phyloP scores from a whole-genome alignment of 2,329 filamentous ascomycete genomes.

The Gremmenia infestans region DNA sequence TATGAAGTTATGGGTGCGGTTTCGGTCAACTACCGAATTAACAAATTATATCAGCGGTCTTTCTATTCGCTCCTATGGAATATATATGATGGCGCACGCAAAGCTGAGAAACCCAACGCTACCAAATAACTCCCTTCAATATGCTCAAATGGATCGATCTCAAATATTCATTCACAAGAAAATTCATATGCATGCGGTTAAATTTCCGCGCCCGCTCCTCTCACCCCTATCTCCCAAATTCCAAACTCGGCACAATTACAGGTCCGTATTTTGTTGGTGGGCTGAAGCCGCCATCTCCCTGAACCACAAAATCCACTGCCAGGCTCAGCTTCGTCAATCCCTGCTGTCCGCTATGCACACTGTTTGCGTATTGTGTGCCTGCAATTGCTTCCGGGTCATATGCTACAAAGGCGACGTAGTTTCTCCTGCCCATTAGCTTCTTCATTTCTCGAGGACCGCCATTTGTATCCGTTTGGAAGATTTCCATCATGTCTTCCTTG shows the following conservation, averaged over 20 bases:
- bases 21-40: too few relatives aligned
- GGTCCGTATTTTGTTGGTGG: slow-evolving; percentile 93
- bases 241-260: slow-evolving; percentile 85
- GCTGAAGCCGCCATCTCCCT: slow-evolving; percentile 78
- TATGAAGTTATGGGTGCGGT: too few relatives aligned
- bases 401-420: slow-evolving; percentile 89
- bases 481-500: slow-evolving; percentile 99
- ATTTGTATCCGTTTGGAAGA: slow-evolving; percentile 90
- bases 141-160: slow-evolving; percentile 7
- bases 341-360: slow-evolving; percentile 34
- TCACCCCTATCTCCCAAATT: slow-evolving; percentile 56
- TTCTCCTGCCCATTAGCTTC: slow-evolving; percentile 87
- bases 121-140: slow-evolving; percentile 13
- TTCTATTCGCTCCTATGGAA: slow-evolving; percentile 1
- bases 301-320: slow-evolving; percentile 94
- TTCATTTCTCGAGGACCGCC: slow-evolving; percentile 79
- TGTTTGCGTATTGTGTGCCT: slow-evolving; percentile 26
- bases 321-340: slow-evolving; percentile 68
- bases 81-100: not conserved
- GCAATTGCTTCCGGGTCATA: slow-evolving; percentile 74
- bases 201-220: not conserved
- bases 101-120: not conserved
- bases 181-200: not conserved
- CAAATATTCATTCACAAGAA: not conserved
- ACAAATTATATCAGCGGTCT: not conserved